Base-by-base conservation (phyloP, 75 land plant species). In the Pseudotsuga menziesii region DNA sequence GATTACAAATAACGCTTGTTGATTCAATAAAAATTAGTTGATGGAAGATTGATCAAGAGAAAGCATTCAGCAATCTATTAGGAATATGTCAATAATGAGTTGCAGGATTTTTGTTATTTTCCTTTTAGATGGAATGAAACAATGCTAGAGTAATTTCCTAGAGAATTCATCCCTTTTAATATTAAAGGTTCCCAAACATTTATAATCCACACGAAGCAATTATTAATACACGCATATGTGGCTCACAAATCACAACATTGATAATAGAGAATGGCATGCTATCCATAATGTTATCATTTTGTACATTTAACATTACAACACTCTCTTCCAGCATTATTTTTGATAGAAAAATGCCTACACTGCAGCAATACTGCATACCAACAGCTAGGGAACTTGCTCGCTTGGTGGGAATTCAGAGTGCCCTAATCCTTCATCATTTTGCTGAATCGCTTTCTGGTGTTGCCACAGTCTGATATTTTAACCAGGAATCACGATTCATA, bases 341-440 rank as follows among this genome's bases (percentile, higher is more conserved):
- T 84, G 27, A 11, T 58, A 25, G 16, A 54, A 56, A 58, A 1
- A 11, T 56, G 20, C 61, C 13, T 73, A 23, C 36, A 27, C 20
- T 82, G 85, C 94, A 95, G 96, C 89, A 77, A 80, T 93, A 93
- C 70, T 95, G 89, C 83, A 89, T 91, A 84, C 84, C 90, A 82
- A 87, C 94, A 57, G 93, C 93, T 67, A 82, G 96, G 81, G 98
- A 95, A 80, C 84, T 95, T 5, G 85, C 92, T 9, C 85, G 97
- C 4, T 66, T 95, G 56, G 70, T 85, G 48, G 88, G 89, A 20
- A 89, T 91, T 55, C 88, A 83, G 55, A 86, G 87, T 76, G 75
- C 98, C 78, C 98, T 94, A 55, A 91, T 95, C 56, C 86, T 95
- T 76, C 97, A 95, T 76, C 97, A 95, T 75, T 93, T 94, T 83